phyloP scores from a whole-genome alignment of 2,329 filamentous ascomycete genomes.

The Xylaria sp. region DNA sequence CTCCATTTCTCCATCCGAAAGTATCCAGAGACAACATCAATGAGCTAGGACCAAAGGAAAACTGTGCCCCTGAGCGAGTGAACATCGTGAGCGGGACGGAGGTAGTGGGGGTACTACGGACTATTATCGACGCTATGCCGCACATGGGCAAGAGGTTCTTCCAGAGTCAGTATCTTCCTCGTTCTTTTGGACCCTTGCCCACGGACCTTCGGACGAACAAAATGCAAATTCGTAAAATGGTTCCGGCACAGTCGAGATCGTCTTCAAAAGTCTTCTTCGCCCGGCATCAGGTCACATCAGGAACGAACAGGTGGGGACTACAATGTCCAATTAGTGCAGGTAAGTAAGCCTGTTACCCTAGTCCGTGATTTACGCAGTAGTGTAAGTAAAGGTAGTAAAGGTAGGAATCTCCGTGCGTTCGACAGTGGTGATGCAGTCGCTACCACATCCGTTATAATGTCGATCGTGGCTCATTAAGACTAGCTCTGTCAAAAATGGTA shows the following conservation, averaged over 20 bases:
- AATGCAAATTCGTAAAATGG: background rate
- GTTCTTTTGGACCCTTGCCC: slow-evolving; percentile 1
- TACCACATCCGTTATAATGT: background rate
- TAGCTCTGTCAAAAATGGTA: background rate
- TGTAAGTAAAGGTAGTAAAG: too few species aligned
- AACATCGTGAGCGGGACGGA: background rate
- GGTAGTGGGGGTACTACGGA: background rate
- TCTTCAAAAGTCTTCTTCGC: background rate
- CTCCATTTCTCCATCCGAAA: background rate
- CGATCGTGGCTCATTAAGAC: background rate
- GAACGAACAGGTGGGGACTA: slow-evolving; percentile 1
- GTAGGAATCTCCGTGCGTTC: background rate
- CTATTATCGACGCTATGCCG: background rate
- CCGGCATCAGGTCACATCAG: slow-evolving; percentile 9
- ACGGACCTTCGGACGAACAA: background rate
- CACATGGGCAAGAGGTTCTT: slow-evolving; percentile 2
- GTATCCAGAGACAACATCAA: background rate
- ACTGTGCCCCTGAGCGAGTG: background rate
- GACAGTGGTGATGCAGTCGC: background rate
- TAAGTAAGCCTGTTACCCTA: background rate
- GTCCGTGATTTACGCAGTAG: background rate
- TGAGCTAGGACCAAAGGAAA: background rate
- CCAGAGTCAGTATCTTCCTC: slow-evolving; percentile 8
- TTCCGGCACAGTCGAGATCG: slow-evolving; percentile 2
- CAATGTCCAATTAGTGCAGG: background rate